Evolutionary conservation across 2,329 filamentous ascomycete genomes (phyloP).

Genomic region (Cyanodermella asteris): DNA sequence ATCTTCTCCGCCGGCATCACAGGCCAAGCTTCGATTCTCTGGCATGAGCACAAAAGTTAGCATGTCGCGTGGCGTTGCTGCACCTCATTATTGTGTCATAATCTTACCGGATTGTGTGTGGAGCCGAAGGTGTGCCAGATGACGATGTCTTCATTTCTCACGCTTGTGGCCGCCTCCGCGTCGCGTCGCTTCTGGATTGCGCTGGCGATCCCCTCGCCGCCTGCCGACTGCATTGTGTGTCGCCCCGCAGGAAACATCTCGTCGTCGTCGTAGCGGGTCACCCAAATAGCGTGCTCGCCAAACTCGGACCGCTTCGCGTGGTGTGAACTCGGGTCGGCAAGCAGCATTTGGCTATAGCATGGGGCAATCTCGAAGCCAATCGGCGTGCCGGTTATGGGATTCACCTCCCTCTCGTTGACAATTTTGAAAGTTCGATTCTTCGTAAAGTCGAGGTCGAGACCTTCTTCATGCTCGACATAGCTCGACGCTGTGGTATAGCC

Average conservation of each 20-base stretch:
- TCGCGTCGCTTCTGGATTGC: no score
- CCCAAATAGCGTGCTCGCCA: conserved; percentile 65
- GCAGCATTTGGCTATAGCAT: no score
- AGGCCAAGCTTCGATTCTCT: conserved; percentile 73
- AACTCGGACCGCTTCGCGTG: conserved; percentile 82
- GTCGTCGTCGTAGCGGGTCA: conserved; percentile 68
- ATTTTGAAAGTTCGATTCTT: conserved; percentile 29
- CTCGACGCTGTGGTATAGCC: conserved; percentile 33
- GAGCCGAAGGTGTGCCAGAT: conserved; percentile 89
- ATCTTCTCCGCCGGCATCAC: conserved; percentile 80
- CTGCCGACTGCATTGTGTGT: conserved; percentile 72
- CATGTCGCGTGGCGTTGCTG: no score
- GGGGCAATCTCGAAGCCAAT: no score
- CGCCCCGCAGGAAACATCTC: conserved; percentile 70
- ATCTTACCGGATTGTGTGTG: conserved; percentile 48
- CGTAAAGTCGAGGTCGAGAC: conserved; percentile 30
- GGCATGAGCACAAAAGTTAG: no score
- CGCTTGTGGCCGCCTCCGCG: conserved; percentile 40
- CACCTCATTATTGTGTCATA: no score
- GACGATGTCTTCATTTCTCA: conserved; percentile 69
- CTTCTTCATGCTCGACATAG: conserved; percentile 22
- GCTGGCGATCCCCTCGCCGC: conserved; percentile 56
- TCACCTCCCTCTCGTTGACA: conserved; percentile 24
- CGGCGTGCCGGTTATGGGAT: no score
- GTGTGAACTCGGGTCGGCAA: no score